phyloP scores from a whole-genome alignment of 1,139 yeast species.

The Kodamaea ohmeri region DNA sequence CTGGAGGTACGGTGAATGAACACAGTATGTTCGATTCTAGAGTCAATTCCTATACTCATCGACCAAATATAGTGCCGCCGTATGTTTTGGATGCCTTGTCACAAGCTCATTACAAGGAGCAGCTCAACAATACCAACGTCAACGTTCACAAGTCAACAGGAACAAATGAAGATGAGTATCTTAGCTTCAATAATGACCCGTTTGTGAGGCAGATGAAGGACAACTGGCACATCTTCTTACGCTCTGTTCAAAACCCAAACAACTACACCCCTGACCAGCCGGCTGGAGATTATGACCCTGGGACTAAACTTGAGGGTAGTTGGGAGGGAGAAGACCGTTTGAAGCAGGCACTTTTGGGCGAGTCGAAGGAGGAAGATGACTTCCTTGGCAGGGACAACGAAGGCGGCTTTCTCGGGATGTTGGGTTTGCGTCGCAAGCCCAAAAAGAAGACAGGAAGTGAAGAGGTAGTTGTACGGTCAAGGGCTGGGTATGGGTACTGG shows the following conservation, averaged over 20 bases:
- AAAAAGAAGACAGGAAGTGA: slow-evolving; percentile 20
- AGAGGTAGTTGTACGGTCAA: slow-evolving; percentile 42
- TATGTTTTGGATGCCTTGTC: slow-evolving; percentile 57
- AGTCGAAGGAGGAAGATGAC: slow-evolving; percentile 25
- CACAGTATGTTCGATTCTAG: slow-evolving; percentile 18
- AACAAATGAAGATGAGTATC: slow-evolving; percentile 19
- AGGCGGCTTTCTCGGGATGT: slow-evolving; percentile 17
- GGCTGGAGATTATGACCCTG: slow-evolving; percentile 22
- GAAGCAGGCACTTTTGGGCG: slow-evolving; percentile 50
- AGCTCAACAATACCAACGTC: slow-evolving; percentile 31
- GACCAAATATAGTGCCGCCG: slow-evolving; percentile 49
- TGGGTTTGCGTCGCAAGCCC: slow-evolving; percentile 6
- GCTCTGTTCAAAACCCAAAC: slow-evolving; percentile 36
- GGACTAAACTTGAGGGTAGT: slow-evolving; percentile 32
- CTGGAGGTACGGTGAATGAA: slow-evolving; percentile 4
- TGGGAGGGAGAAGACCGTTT: slow-evolving; percentile 76
- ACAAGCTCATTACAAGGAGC: slow-evolving; percentile 42
- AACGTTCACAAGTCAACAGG: slow-evolving; percentile 16
- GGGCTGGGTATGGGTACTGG: slow-evolving; percentile 62
- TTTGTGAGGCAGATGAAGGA: slow-evolving; percentile 37
- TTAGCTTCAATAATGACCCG: slow-evolving; percentile 39
- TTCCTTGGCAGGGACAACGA: slow-evolving; percentile 11
- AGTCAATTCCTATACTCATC: slow-evolving; percentile 35
- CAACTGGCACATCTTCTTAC: slow-evolving; percentile 39
- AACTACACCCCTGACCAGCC: slow-evolving; percentile 23